Evolutionary conservation across 2,329 filamentous ascomycete genomes (phyloP).

Genomic region (Colletotrichum orchidophilum): DNA sequence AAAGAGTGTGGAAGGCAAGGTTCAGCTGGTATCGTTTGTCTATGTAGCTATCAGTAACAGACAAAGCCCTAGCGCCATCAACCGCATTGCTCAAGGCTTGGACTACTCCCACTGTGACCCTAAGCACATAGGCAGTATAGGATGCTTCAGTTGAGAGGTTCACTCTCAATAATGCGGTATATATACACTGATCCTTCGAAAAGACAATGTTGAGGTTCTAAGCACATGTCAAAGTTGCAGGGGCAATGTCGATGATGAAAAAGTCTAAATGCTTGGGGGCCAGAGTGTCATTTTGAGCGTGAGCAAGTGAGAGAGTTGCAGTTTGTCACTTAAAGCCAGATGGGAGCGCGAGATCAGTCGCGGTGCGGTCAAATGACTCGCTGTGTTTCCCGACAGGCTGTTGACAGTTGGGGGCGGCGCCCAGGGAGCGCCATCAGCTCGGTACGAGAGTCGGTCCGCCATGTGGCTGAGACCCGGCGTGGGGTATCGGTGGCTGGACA

Average conservation of each 20-base stretch:
- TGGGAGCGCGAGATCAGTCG: constrained; percentile 4
- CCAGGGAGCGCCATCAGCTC: not conserved
- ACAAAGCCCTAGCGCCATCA: constrained; percentile 11
- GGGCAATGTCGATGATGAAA: constrained; percentile 22
- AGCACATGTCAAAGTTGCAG: constrained; percentile 18
- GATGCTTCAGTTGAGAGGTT: constrained; percentile 19
- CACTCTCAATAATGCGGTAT: constrained; percentile 7
- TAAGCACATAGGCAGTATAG: constrained; percentile 23
- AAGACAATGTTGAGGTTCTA: not conserved
- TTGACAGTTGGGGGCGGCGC: not conserved
- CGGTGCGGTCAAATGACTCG: constrained; percentile 22
- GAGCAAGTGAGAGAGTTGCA: constrained; percentile 16
- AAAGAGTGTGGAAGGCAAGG: constrained; percentile 11
- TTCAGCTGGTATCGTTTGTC: not conserved
- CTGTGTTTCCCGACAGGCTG: not conserved
- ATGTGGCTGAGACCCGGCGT: not conserved
- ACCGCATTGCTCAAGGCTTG: not conserved
- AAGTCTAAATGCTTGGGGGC: constrained; percentile 30
- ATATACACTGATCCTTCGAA: not conserved
- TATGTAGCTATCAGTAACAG: constrained; percentile 14
- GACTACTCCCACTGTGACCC: not conserved
- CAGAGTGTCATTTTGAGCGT: constrained; percentile 24
- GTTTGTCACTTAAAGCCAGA: constrained; percentile 21
- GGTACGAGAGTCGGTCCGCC: not conserved
- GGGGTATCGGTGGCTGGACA: not conserved